Evolutionary conservation across 306 rosid genomes (phyloP).

Genomic region (Lotus japonicus): DNA sequence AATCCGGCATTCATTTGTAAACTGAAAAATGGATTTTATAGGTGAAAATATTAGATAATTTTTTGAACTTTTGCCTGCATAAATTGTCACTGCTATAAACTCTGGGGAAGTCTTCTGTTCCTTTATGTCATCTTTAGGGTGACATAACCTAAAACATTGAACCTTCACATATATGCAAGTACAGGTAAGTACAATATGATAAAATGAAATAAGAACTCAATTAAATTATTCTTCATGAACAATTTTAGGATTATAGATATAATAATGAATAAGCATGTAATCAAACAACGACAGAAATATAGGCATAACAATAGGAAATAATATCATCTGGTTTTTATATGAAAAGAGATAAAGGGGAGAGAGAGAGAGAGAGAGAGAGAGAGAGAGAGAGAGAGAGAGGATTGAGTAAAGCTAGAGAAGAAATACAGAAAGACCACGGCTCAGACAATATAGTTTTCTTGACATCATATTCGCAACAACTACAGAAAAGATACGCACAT

Average conservation of each 20-base stretch:
- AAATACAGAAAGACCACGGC: background rate
- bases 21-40: background rate
- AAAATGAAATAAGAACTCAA: background rate
- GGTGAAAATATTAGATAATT: background rate
- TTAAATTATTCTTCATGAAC: background rate
- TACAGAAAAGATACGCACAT: background rate
- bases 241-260: background rate
- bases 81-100: background rate
- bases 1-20: background rate
- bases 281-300: background rate
- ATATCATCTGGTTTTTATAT: background rate
- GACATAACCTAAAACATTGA: background rate
- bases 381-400: background rate
- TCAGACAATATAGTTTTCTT: background rate
- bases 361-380: background rate
- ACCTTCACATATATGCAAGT: background rate
- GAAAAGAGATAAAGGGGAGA: background rate
- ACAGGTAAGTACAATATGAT: background rate
- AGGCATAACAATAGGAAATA: background rate
- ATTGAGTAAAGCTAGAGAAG: slow-evolving; percentile 1
- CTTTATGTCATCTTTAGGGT: background rate
- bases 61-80: background rate
- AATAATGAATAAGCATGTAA: background rate
- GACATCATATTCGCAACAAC: slow-evolving; percentile 15
- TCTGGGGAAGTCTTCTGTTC: background rate